Conservation (phyloP, 2,329 filamentous ascomycete species). For the Neonectria neomacrospora region DNA sequence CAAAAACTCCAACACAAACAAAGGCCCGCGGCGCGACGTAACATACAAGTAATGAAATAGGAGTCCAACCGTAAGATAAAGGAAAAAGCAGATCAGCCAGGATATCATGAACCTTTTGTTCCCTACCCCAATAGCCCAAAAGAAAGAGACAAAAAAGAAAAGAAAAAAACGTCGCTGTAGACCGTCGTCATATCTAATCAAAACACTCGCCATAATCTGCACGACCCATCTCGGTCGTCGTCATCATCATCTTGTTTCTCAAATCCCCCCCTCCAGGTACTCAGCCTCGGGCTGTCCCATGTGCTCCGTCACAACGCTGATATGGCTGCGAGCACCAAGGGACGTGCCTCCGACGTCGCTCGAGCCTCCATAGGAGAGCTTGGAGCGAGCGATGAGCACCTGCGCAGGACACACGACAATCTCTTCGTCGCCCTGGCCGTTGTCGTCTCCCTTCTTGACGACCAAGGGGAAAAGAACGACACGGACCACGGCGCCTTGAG, state of each 20-base stretch:
- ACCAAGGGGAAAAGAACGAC: constrained; percentile 96
- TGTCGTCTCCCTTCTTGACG: constrained; percentile 93
- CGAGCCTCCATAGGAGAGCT: constrained; percentile 56
- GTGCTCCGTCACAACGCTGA: constrained; percentile 52
- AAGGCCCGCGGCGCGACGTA: constrained; percentile 1
- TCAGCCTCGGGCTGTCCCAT: constrained; percentile 49
- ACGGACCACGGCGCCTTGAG: constrained; percentile 80
- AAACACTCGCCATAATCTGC: constrained; percentile 23
- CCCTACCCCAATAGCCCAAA: constrained; percentile 14
- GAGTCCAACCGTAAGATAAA: constrained; percentile 26
- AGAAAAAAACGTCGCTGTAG: constrained; percentile 29
- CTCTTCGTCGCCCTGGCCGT: constrained; percentile 88
- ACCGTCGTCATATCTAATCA: constrained; percentile 21
- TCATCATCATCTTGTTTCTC: constrained; percentile 35
- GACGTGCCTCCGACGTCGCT: constrained; percentile 64
- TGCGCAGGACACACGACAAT: constrained; percentile 96
- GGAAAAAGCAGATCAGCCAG: constrained; percentile 16
- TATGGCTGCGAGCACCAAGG: constrained; percentile 51
- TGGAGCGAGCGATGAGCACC: constrained; percentile 77
- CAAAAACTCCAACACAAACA: constrained; percentile 15
- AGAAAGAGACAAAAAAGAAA: constrained; percentile 31
- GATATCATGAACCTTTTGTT: constrained; percentile 36
- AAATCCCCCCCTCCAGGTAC: constrained; percentile 49
- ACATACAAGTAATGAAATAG: constrained; percentile 23
- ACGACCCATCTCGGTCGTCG: constrained; percentile 23